phyloP scores from a whole-genome alignment of 2,329 filamentous ascomycete species.

The Orbilia javanica region DNA sequence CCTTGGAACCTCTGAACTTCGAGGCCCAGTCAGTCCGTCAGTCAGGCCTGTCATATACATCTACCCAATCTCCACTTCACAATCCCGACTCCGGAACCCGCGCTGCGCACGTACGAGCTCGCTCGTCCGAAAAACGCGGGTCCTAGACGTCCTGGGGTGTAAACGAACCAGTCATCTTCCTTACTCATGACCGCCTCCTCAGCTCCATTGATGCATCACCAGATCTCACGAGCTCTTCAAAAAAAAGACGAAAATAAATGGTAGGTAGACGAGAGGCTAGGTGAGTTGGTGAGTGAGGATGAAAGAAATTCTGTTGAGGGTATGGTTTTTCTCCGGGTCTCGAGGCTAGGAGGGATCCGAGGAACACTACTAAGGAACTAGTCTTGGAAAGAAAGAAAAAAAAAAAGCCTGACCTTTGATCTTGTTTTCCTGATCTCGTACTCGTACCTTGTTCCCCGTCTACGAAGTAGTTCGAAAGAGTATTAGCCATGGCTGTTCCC shows the following conservation, averaged over 20 bases:
- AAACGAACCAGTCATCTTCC: slow-evolving; percentile 39
- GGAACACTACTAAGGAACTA: no score
- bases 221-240: slow-evolving; percentile 33
- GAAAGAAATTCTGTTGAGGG: slow-evolving; percentile 2
- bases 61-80: slow-evolving; percentile 5
- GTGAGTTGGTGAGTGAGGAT: no score
- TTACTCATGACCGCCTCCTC: slow-evolving; percentile 26
- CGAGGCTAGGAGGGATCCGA: no score
- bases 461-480: not conserved
- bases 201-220: slow-evolving; percentile 40
- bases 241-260: not conserved
- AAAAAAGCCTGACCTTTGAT: no score
- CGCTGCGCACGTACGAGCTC: no score
- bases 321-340: no score
- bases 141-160: no score
- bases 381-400: no score
- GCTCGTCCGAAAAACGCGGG: slow-evolving; percentile 46
- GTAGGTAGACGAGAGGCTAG: no score
- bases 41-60: slow-evolving; percentile 20
- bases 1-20: not conserved
- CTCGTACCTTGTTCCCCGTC: slow-evolving; percentile 23
- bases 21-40: not conserved
- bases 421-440: not conserved
- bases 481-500: slow-evolving; percentile 1
- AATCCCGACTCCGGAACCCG: slow-evolving; percentile 47